These are phyloP conservation scores for Davidsoniella virescens DNA, from an alignment of 2,329 filamentous ascomycete genomes.

Conservation along the genomic window DNA sequence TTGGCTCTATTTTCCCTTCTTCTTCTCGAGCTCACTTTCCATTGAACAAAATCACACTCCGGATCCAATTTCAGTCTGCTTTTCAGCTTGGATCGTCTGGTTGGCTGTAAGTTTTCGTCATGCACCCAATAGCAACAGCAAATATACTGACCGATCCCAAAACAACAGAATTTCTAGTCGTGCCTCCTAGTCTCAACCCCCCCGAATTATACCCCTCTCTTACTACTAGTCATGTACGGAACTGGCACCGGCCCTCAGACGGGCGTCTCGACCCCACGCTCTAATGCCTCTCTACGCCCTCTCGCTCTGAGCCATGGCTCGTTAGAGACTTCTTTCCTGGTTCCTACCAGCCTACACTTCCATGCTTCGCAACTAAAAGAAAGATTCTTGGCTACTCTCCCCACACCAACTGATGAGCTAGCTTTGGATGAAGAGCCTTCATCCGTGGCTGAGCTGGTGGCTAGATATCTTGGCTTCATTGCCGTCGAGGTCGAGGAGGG, in stretches of 20 bases:
- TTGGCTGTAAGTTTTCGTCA: conserved; percentile 1
- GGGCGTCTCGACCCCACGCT: conserved; percentile 91
- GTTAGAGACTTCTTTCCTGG: conserved; percentile 89
- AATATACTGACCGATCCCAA: background rate
- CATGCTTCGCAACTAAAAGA: conserved; percentile 91
- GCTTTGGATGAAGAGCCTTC: conserved; percentile 99
- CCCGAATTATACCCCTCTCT: conserved; percentile 12
- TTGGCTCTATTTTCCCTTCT: background rate
- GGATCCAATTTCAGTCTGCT: background rate
- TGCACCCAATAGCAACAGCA: background rate
- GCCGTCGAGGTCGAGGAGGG: conserved; percentile 80
- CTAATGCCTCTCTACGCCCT: conserved; percentile 79
- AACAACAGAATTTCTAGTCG: background rate
- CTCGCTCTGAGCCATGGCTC: conserved; percentile 83
- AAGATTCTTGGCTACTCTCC: conserved; percentile 69
- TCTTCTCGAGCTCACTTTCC: background rate
- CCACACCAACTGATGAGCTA: conserved; percentile 85
- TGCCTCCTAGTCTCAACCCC: background rate
- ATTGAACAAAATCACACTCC: background rate
- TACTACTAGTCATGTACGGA: conserved; percentile 59
- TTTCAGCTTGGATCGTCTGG: background rate
- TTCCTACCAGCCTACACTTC: conserved; percentile 91
- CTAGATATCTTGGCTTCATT: conserved; percentile 81
- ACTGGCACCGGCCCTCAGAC: conserved; percentile 73
- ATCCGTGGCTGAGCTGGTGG: conserved; percentile 80